These are phyloP conservation scores for Lentinula boryana DNA, from an alignment of 768 basidiomycete species.

Conservation along the genomic window DNA sequence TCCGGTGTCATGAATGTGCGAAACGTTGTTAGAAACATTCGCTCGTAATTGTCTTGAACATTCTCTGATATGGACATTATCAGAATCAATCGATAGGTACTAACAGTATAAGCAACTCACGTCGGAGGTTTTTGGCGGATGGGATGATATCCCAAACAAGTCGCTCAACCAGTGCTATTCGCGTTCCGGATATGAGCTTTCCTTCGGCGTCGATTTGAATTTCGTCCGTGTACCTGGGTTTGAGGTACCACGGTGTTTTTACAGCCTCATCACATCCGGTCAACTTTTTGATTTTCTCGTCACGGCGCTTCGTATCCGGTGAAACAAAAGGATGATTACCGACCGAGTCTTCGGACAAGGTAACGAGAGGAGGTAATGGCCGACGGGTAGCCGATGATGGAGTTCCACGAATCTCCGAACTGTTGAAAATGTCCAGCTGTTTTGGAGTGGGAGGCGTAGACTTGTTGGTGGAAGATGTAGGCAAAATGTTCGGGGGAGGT, in stretches of 20 bases:
- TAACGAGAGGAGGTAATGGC: background rate
- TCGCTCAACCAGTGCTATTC: constrained; percentile 67
- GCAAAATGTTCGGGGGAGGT: constrained; percentile 15
- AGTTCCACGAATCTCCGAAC: constrained; percentile 13
- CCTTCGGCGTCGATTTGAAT: constrained; percentile 64
- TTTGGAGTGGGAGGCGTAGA: constrained; percentile 28
- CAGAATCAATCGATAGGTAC: background rate
- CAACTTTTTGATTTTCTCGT: constrained; percentile 30
- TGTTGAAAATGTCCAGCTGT: constrained; percentile 10
- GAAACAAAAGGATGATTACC: background rate
- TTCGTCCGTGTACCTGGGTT: constrained; percentile 52
- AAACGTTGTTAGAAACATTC: constrained; percentile 80
- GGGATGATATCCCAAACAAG: constrained; percentile 41
- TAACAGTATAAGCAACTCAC: constrained; percentile 32
- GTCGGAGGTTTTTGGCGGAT: constrained; percentile 35
- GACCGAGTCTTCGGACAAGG: background rate
- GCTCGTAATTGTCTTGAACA: constrained; percentile 34
- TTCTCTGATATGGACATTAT: constrained; percentile 11
- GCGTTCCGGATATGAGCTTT: constrained; percentile 58
- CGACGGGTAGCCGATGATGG: constrained; percentile 14
- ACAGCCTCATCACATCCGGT: constrained; percentile 36
- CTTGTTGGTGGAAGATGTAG: constrained; percentile 21
- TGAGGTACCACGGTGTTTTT: constrained; percentile 53
- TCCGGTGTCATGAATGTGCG: constrained; percentile 71
- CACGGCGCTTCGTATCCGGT: constrained; percentile 11